Evolutionary conservation across 2,329 filamentous ascomycete genomes (phyloP), one percentile per base, ranked within the genome.

Genomic region (Nothophoma quercina): DNA sequence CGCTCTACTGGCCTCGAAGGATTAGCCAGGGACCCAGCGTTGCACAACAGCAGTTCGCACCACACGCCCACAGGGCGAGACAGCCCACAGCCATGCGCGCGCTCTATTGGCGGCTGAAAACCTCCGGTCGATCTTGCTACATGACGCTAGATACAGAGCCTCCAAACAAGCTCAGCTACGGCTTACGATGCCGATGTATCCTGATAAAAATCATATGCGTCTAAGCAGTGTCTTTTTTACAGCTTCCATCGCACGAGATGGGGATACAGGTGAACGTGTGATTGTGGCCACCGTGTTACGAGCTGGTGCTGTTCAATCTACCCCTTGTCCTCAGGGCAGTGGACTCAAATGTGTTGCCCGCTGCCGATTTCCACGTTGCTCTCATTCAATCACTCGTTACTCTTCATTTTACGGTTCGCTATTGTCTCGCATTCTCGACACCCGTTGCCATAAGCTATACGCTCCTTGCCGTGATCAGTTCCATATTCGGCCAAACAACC

Each of bases 21-120:
- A 26, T 42, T 51, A 51, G 53, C 38, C 41, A 44, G 39, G 47
- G 48, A 40, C 30, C 42, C 40, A 55, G 28, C 35, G 58, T 64
- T 39, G 28, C 43, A 64, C 60, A 34, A 40, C 53, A 51, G 34
- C 13, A 44, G n/a, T 49, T 42, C 15, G 34, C 26, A 35, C 35
- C 35, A 51, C 33, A 36, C 22, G 36, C 28, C 41, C 21, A 32
- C 36, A 57, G 43, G 51, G 29, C 48, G 54, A 50, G 29, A 45
- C 49, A 30, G 30, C 52, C 43, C 22, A 38, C 32, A 33, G 34
- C 43, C 38, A 46, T 43, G 54, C 35, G 42, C 32, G 34, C 25
- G 33, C 51, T 43, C 9, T 29, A 49, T 38, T 13, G 28, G 35
- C 33, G 43, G 25, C 40, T 36, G 9, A 36, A 38, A 47, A 40